Percentiles rank a stretch among this genome's conserved stretches.
Conservation (phyloP, 108 stramenopile species). For the Fragilariopsis cylindrus region DNA sequence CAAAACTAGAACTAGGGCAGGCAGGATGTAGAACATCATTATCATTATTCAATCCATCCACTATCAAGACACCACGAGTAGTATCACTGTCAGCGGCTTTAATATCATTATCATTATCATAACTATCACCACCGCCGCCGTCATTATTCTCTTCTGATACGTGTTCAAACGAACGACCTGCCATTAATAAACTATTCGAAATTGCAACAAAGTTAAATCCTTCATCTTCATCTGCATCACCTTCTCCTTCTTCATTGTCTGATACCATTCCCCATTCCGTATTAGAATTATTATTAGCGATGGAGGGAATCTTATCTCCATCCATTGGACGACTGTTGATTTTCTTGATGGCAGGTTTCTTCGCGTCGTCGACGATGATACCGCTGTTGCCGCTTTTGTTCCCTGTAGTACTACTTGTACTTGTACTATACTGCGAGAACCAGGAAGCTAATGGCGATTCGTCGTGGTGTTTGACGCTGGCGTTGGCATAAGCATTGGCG, state of each 20-base stretch:
- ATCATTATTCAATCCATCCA: conserved; percentile 19
- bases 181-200: conserved; percentile 5
- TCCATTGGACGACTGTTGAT: not conserved
- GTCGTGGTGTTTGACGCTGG: not conserved
- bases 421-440: not conserved
- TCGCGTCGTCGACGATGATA: not conserved
- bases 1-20: no score
- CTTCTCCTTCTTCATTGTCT: not conserved
- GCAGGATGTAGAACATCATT: not conserved
- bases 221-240: not conserved
- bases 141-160: not conserved
- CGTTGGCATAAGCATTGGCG: no score
- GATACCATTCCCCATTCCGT: conserved; percentile 5
- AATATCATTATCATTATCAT: not conserved
- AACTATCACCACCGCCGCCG: not conserved
- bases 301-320: not conserved
- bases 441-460: conserved; percentile 6
- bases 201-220: conserved; percentile 12
- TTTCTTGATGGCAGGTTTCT: not conserved
- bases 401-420: no score
- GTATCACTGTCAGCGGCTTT: not conserved
- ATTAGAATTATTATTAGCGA: not conserved
- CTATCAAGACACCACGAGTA: conserved; percentile 29
- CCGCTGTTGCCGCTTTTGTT: not conserved
- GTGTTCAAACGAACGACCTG: conserved; percentile 1